phyloP scores from a whole-genome alignment of 164 flowering plant genomes.

The Liquidambar formosana region DNA sequence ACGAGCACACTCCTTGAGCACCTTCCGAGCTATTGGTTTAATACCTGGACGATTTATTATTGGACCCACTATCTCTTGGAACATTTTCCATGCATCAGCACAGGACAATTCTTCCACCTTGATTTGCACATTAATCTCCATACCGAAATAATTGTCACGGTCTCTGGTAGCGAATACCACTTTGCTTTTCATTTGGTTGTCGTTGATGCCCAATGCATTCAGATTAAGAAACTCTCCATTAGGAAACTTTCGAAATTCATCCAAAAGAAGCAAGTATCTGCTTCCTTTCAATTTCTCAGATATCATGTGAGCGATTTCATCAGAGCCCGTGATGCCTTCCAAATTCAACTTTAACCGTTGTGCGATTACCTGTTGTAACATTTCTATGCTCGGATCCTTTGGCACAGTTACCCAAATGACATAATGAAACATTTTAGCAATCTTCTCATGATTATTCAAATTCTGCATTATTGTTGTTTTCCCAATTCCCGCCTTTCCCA shows the following conservation, averaged over 20 bases:
- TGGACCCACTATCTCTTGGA: conserved; percentile 7
- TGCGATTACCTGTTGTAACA: conserved; percentile 10
- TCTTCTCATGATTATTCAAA: conserved; percentile 7
- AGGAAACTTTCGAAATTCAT: too few species aligned
- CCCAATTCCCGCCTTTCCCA: conserved; percentile 13
- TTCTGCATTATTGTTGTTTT: conserved; percentile 17
- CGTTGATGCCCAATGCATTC: conserved; percentile 6
- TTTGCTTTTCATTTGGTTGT: conserved; percentile 3
- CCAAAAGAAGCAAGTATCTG: conserved; percentile 20
- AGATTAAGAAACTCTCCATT: conserved; percentile 5
- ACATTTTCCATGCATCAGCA: conserved; percentile 8
- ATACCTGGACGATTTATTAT: not conserved
- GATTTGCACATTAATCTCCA: conserved; percentile 9
- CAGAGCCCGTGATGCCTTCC: not conserved
- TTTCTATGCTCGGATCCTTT: conserved; percentile 3
- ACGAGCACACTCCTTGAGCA: conserved; percentile 5
- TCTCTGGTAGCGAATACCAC: conserved; percentile 13
- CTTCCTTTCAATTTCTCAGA: not conserved
- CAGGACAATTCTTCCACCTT: conserved; percentile 6
- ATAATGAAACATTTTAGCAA: conserved; percentile 15
- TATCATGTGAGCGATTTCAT: not conserved
- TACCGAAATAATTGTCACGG: too few species aligned
- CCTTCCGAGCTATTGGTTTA: conserved; percentile 1
- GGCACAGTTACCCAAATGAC: conserved; percentile 21
- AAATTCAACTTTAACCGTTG: not conserved